Conservation (phyloP, 139 green algal species). For the Auxenochlorella pyrenoidosa region DNA sequence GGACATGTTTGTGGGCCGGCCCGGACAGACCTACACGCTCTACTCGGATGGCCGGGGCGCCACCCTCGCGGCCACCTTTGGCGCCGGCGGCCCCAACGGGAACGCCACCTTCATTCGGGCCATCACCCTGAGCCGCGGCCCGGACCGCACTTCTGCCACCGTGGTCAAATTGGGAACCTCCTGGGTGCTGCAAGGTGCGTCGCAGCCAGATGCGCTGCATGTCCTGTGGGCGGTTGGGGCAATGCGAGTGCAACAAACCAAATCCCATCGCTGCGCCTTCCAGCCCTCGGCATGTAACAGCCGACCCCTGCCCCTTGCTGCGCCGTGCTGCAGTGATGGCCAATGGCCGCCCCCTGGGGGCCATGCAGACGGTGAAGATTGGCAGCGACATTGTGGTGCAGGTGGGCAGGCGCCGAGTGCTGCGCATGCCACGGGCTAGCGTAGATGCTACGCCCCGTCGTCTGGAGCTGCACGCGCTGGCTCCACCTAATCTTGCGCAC, state of each 20-base stretch:
- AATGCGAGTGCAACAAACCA: too few relatives aligned
- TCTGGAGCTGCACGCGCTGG: too few relatives aligned
- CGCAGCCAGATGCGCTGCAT: too few relatives aligned
- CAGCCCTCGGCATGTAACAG: too few relatives aligned
- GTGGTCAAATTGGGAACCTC: not conserved
- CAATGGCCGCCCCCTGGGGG: not conserved
- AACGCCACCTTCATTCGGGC: not conserved
- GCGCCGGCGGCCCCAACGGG: not conserved
- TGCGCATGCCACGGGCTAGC: too few relatives aligned
- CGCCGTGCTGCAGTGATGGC: constrained; percentile 1
- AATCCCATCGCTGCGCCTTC: too few relatives aligned
- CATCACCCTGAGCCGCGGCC: not conserved
- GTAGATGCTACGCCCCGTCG: too few relatives aligned
- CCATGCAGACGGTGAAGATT: not conserved
- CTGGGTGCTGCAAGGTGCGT: constrained; percentile 2
- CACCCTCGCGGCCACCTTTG: not conserved
- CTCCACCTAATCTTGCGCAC: too few relatives aligned
- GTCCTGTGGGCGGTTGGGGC: too few relatives aligned
- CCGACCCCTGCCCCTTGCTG: not conserved
- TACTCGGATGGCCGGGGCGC: not conserved
- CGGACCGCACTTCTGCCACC: not conserved
- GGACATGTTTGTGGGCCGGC: not conserved
- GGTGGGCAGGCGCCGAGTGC: not conserved
- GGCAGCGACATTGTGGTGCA: not conserved
- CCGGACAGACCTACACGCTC: not conserved